Evolutionary conservation across 306 rosid species (phyloP).

Genomic region (Luffa acutangula): DNA sequence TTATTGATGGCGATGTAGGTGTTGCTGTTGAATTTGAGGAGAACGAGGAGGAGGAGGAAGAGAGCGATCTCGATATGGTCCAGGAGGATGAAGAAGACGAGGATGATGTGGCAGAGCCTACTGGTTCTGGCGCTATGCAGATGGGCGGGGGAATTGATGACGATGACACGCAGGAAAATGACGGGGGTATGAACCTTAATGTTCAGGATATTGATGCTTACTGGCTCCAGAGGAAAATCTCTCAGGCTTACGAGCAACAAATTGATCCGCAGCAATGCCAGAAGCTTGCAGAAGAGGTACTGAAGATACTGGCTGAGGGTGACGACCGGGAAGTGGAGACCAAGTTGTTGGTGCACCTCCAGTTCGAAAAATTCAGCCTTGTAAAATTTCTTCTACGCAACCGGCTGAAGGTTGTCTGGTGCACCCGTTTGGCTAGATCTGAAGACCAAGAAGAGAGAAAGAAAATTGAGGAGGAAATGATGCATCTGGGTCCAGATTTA

Average conservation of each 20-base stretch:
- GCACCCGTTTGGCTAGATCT: constrained; percentile 82
- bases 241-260: constrained; percentile 74
- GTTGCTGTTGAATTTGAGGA: constrained; percentile 95
- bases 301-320: constrained; percentile 69
- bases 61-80: constrained; percentile 88
- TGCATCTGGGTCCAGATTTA: constrained; percentile 53
- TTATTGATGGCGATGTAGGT: constrained; percentile 77
- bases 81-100: constrained; percentile 90
- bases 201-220: constrained; percentile 95
- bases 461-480: constrained; percentile 85
- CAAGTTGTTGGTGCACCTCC: constrained; percentile 52
- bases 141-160: constrained; percentile 92
- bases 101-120: constrained; percentile 52
- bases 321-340: constrained; percentile 72
- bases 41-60: constrained; percentile 88
- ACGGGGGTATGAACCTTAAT: constrained; percentile 73
- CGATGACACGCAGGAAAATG: constrained; percentile 72
- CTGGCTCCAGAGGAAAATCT: constrained; percentile 97
- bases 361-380: constrained; percentile 64
- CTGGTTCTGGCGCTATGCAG: constrained; percentile 66
- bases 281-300: constrained; percentile 79
- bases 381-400: constrained; percentile 62
- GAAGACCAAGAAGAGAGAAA: constrained; percentile 74
- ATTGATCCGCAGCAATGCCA: constrained; percentile 89
- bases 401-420: constrained; percentile 80